Conservation (phyloP, 192 early-diverging fungal species). For the Mortierella antarctica region DNA sequence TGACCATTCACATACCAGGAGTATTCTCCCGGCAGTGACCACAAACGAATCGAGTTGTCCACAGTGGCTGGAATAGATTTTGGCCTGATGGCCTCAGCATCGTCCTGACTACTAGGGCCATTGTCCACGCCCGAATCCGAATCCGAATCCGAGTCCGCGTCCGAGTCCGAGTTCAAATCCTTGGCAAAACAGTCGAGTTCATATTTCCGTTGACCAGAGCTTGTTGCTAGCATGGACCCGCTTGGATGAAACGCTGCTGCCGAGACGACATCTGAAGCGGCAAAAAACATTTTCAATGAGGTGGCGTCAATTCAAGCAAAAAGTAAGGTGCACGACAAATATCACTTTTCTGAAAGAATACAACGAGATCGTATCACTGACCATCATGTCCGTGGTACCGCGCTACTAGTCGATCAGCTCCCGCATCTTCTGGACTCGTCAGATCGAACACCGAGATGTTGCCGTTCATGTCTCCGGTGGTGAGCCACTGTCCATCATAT, state of each 20-base stretch:
- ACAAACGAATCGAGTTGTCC: slow-evolving; percentile 59
- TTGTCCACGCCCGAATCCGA: not conserved
- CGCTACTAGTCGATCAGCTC: slow-evolving; percentile 11
- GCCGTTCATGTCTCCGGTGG: slow-evolving; percentile 66
- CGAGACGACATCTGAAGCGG: slow-evolving; percentile 64
- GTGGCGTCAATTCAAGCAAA: too few relatives aligned
- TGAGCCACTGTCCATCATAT: slow-evolving; percentile 63
- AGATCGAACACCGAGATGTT: slow-evolving; percentile 57
- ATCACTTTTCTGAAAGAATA: not conserved
- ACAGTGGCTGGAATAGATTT: not conserved
- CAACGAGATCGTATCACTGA: not conserved
- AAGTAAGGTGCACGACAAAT: too few relatives aligned
- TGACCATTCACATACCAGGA: slow-evolving; percentile 47
- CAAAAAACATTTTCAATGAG: not conserved
- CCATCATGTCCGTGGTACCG: slow-evolving; percentile 40
- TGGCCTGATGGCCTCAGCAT: slow-evolving; percentile 2
- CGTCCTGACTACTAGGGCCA: slow-evolving; percentile 4
- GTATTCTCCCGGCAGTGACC: slow-evolving; percentile 48
- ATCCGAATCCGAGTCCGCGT: slow-evolving; percentile 3
- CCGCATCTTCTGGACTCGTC: slow-evolving; percentile 27
- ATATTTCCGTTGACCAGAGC: slow-evolving; percentile 80
- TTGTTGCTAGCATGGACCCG: slow-evolving; percentile 72
- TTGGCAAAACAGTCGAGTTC: slow-evolving; percentile 15
- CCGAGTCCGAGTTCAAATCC: slow-evolving; percentile 11
- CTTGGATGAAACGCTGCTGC: slow-evolving; percentile 70